Percentiles rank a stretch among this genome's conserved stretches.
Evolutionary conservation across 345 rosid genomes (phyloP).

Genomic region (Eucalyptus shirleyi): DNA sequence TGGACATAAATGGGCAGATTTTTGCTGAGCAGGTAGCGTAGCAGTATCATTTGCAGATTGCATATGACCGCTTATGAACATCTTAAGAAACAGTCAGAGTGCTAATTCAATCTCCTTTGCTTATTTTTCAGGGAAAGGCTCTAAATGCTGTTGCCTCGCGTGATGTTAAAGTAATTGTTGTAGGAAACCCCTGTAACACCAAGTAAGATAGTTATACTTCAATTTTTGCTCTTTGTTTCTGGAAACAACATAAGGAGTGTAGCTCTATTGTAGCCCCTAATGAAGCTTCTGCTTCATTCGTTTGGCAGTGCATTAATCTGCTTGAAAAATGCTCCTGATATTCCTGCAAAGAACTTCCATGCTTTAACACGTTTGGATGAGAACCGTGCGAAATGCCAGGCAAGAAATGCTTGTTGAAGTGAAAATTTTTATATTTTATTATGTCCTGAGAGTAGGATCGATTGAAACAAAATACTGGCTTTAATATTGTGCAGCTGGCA

Average conservation of each 20-base stretch:
- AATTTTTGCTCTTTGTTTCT: neutral
- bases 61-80: neutral
- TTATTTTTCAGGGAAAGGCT: slow-evolving; percentile 59
- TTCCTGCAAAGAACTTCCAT: slow-evolving; percentile 95
- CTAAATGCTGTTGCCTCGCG: slow-evolving; percentile 84
- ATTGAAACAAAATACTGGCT: neutral
- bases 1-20: slow-evolving; percentile 89
- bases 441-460: neutral
- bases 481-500: slow-evolving; percentile 57
- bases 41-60: neutral
- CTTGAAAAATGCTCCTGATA: slow-evolving; percentile 88
- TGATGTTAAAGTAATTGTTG: slow-evolving; percentile 86
- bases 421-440: neutral
- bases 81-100: neutral
- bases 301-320: slow-evolving; percentile 80
- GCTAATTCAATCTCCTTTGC: neutral
- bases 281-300: neutral
- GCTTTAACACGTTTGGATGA: slow-evolving; percentile 93
- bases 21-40: slow-evolving; percentile 66
- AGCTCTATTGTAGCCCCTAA: neutral
- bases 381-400: slow-evolving; percentile 99
- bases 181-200: slow-evolving; percentile 98
- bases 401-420: neutral
- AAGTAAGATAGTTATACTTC: slow-evolving; percentile 40
- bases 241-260: neutral